Evolutionary conservation across 306 rosid species (phyloP).

Genomic region (Vicia faba): DNA sequence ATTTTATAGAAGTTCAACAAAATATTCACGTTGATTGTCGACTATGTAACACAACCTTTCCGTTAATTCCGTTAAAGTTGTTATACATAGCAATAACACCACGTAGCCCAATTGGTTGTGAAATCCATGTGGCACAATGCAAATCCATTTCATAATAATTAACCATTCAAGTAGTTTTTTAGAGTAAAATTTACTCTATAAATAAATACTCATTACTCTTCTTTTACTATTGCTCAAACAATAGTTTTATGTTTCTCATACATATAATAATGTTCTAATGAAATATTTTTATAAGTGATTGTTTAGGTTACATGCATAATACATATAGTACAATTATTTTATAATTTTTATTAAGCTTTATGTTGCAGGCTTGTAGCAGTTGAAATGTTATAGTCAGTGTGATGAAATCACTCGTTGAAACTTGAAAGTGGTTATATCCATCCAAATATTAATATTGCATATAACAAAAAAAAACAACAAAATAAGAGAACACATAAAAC

Average conservation of each 20-base stretch:
- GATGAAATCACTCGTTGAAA: slow-evolving; percentile 51
- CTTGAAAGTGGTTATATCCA: slow-evolving; percentile 45
- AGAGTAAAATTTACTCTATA: not conserved
- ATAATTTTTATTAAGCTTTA: slow-evolving; percentile 41
- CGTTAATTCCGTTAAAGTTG: slow-evolving; percentile 3
- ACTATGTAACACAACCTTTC: too few species aligned
- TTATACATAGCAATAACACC: slow-evolving; percentile 43
- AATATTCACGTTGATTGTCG: too few species aligned
- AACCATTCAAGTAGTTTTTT: not conserved
- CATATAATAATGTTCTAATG: slow-evolving; percentile 42
- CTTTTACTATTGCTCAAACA: slow-evolving; percentile 31
- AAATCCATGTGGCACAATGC: slow-evolving; percentile 1
- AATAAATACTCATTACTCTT: slow-evolving; percentile 3
- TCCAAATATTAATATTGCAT: slow-evolving; percentile 43
- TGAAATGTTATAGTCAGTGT: slow-evolving; percentile 58
- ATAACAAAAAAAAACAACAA: slow-evolving; percentile 42
- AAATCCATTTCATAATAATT: not conserved
- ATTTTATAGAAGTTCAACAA: too few species aligned
- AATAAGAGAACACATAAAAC: slow-evolving; percentile 40
- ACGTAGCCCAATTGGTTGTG: slow-evolving; percentile 21
- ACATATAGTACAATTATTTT: slow-evolving; percentile 40
- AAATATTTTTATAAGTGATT: slow-evolving; percentile 32
- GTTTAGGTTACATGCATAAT: slow-evolving; percentile 44
- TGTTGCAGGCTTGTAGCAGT: slow-evolving; percentile 49
- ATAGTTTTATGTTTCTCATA: slow-evolving; percentile 28